Base-by-base conservation (phyloP, 768 basidiomycete species). In the Tremella yokohamensis region DNA sequence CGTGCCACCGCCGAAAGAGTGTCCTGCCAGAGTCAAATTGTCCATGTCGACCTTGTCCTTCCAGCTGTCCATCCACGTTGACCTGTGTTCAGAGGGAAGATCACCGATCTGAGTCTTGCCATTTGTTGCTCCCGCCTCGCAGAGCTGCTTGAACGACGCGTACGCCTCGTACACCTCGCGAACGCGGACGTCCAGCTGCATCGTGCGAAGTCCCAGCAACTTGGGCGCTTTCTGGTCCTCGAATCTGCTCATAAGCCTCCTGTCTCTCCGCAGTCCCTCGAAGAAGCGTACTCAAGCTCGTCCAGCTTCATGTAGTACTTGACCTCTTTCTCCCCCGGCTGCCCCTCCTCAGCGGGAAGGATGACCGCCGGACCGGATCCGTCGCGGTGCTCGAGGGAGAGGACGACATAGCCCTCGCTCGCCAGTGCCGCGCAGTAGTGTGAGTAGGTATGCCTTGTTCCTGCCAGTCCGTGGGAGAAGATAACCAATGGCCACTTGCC, bases 401-500 rank as follows among this genome's bases (percentile, higher is more conserved):
- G 80, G 2, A 94, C 89, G 3, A 92, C 84, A 59, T 82, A 85
- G 1, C 91, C 91, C 38, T 85, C 81, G 3, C 87, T 83, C 2
- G 90, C 91, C 19, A 92, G 73, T 20, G 82, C 81, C 1, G 82
- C 79, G 69, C 89, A 90, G 57, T 87, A 73, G 72, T 89, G 87
- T 59, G 86, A 87, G 66, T 90, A 90, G 1, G 84, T 82, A 0
- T 84, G 87, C 19, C 84, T 79, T 42, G 82, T 84, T 3, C 89
- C 89, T 18, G 84, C 86, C 19, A 91, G 82, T 18, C 90, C 90
- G 78, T 91, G 90, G 9, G 87, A 88, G 76, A 90, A 91, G 40
- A 92, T 81, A 26, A 90, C 83, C 26, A 92, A 80, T 0, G 88
- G 87, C 45, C 63, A 69, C 37, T 52, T 52, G 29, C 11, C 29